Conservation (phyloP, 2,329 filamentous ascomycete genomes). For the Parascedosporium putredinis region DNA sequence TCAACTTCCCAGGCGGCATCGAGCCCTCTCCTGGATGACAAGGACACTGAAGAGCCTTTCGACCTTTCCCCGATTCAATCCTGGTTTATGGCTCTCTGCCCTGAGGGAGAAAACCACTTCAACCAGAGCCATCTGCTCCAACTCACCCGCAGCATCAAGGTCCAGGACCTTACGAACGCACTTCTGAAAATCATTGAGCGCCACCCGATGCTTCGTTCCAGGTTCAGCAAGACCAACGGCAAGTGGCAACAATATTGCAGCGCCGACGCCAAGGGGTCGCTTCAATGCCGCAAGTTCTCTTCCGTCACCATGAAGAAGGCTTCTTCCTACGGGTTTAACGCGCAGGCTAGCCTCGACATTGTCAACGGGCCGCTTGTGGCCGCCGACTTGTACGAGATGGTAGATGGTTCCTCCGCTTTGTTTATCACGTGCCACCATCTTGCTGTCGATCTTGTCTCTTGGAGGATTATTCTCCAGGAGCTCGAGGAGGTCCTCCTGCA, state of each 20-base stretch:
- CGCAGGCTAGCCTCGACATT: not conserved
- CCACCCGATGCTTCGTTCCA: conserved; percentile 26
- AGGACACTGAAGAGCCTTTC: conserved; percentile 21
- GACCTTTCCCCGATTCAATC: conserved; percentile 31
- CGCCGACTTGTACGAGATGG: not conserved
- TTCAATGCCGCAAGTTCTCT: not conserved
- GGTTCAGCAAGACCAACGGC: conserved; percentile 14
- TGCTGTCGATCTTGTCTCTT: conserved; percentile 34
- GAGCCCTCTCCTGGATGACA: conserved; percentile 2
- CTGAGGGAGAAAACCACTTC: conserved; percentile 23
- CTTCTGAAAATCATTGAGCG: conserved; percentile 17
- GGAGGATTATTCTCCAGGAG: conserved; percentile 32
- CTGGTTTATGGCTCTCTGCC: conserved; percentile 12
- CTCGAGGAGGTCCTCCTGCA: conserved; percentile 26
- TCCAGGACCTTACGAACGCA: conserved; percentile 12
- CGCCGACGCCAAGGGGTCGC: not conserved
- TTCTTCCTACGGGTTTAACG: not conserved
- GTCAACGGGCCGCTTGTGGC: not conserved
- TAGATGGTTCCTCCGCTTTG: conserved; percentile 14
- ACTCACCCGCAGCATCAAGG: conserved; percentile 15
- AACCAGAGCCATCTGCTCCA: conserved; percentile 33
- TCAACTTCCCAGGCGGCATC: not conserved
- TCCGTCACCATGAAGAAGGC: not conserved
- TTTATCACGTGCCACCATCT: conserved; percentile 27
- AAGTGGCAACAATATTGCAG: conserved; percentile 12